phyloP scores from a whole-genome alignment of 768 basidiomycete species.

The Pisolithus microcarpus region DNA sequence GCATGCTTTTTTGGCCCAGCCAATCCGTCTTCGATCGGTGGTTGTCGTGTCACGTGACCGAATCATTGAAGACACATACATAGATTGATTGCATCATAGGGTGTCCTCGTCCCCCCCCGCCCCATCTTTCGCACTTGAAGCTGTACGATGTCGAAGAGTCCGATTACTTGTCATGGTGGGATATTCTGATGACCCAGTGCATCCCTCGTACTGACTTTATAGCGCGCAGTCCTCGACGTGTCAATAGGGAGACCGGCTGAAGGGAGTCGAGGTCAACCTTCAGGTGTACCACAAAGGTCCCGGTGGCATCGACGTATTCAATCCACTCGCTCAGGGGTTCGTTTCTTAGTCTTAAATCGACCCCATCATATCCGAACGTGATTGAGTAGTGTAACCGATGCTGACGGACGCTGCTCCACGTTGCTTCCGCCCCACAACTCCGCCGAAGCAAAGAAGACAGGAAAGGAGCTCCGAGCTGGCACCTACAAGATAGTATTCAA shows the following conservation, averaged over 20 bases:
- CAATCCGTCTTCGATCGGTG: constrained; percentile 6
- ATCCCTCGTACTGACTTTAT: neutral
- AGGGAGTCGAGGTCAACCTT: constrained; percentile 57
- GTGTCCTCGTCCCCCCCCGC: neutral
- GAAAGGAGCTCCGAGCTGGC: constrained; percentile 39
- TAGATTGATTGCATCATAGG: neutral
- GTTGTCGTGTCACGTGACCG: constrained; percentile 7
- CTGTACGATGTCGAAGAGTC: constrained; percentile 49
- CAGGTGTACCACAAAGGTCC: constrained; percentile 39
- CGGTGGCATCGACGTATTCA: constrained; percentile 39
- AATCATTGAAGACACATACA: neutral
- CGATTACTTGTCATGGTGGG: constrained; percentile 88
- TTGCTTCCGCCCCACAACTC: constrained; percentile 56
- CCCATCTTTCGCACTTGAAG: neutral
- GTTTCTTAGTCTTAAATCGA: constrained; percentile 7
- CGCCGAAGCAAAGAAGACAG: constrained; percentile 34
- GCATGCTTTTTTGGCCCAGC: constrained; percentile 21
- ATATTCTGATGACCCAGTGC: neutral
- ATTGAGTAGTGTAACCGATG: constrained; percentile 57
- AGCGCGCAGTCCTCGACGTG: constrained; percentile 69
- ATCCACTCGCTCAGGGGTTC: constrained; percentile 56
- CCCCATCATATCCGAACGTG: neutral
- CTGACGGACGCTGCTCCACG: constrained; percentile 75
- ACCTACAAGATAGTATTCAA: constrained; percentile 83
- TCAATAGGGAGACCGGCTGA: constrained; percentile 76